Evolutionary conservation across 2,329 filamentous ascomycete species (phyloP).

Genomic region (Arthrinium phaeospermum): DNA sequence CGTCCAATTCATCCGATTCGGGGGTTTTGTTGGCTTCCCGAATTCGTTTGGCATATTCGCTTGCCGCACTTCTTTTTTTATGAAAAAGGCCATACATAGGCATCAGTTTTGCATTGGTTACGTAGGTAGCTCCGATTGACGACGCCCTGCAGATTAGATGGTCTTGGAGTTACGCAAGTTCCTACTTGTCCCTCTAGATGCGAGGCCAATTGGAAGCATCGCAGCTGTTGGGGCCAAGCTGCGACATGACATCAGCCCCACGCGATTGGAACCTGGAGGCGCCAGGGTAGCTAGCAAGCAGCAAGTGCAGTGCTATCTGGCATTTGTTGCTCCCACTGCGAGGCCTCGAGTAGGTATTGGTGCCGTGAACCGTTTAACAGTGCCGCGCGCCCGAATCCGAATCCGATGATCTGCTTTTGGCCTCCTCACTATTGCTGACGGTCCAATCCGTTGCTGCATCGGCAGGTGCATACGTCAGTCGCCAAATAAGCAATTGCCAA

Average conservation of each 20-base stretch:
- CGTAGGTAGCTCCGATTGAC: constrained; percentile 7
- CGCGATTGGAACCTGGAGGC: not conserved
- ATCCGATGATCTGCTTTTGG: not conserved
- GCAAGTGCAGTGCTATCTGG: not conserved
- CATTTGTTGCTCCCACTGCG: not conserved
- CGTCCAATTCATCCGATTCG: constrained; percentile 8
- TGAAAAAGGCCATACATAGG: not conserved
- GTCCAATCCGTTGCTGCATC: not conserved
- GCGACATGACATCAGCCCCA: constrained; percentile 11
- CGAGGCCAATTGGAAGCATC: constrained; percentile 5
- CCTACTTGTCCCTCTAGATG: no score
- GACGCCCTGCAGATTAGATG: not conserved
- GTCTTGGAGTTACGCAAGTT: not conserved
- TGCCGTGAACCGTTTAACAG: not conserved
- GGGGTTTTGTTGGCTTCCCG: constrained; percentile 5
- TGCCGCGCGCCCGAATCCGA: not conserved
- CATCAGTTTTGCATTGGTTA: not conserved
- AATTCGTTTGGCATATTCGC: not conserved
- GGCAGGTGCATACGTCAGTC: constrained; percentile 1
- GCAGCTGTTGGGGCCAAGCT: not conserved
- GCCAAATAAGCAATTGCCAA: not conserved
- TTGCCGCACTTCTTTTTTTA: not conserved
- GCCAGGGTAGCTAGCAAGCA: not conserved
- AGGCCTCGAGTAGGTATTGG: not conserved
- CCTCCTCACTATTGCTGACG: not conserved